Percentiles rank a stretch among this genome's conserved stretches.
Evolutionary conservation across 2,329 filamentous ascomycete species (phyloP).

Genomic region (Fusarium tupiense): DNA sequence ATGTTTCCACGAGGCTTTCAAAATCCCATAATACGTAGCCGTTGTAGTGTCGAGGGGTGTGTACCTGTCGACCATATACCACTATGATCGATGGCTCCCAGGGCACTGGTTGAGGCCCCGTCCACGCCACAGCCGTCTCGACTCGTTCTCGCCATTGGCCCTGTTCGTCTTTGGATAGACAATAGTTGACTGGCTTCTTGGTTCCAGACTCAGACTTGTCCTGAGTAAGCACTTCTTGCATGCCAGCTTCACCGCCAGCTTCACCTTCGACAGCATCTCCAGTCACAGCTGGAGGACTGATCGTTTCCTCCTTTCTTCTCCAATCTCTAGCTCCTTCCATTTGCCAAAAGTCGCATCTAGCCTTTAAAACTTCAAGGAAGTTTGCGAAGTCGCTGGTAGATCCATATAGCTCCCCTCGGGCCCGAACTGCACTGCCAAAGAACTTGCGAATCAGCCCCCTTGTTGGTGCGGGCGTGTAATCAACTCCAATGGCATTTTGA

Average conservation of each 20-base stretch:
- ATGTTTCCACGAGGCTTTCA: slow-evolving; percentile 70
- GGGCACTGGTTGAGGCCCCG: slow-evolving; percentile 30
- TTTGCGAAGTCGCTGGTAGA: slow-evolving; percentile 77
- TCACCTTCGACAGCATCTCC: neutral
- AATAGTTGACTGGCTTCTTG: slow-evolving; percentile 47
- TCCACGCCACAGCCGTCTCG: slow-evolving; percentile 38
- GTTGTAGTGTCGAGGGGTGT: slow-evolving; percentile 65
- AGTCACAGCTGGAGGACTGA: slow-evolving; percentile 2
- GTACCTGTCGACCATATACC: slow-evolving; percentile 72
- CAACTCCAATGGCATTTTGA: slow-evolving; percentile 76
- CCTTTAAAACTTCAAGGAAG: slow-evolving; percentile 80
- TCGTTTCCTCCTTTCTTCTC: slow-evolving; percentile 63
- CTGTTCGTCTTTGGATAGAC: slow-evolving; percentile 42
- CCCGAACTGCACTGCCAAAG: slow-evolving; percentile 52
- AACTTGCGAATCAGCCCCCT: slow-evolving; percentile 62
- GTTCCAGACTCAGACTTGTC: slow-evolving; percentile 23
- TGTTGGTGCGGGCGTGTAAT: slow-evolving; percentile 68
- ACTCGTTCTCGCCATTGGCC: slow-evolving; percentile 44
- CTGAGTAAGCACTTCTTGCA: slow-evolving; percentile 3
- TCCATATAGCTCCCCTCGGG: slow-evolving; percentile 63
- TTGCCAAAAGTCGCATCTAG: slow-evolving; percentile 84
- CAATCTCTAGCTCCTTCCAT: slow-evolving; percentile 82
- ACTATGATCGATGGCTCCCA: slow-evolving; percentile 58
- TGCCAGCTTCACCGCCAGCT: neutral
- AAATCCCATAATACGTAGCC: slow-evolving; percentile 75